These are phyloP conservation scores for Diophrys appendiculata DNA, from an alignment of 73 alveolate species.

Conservation along the genomic window DNA sequence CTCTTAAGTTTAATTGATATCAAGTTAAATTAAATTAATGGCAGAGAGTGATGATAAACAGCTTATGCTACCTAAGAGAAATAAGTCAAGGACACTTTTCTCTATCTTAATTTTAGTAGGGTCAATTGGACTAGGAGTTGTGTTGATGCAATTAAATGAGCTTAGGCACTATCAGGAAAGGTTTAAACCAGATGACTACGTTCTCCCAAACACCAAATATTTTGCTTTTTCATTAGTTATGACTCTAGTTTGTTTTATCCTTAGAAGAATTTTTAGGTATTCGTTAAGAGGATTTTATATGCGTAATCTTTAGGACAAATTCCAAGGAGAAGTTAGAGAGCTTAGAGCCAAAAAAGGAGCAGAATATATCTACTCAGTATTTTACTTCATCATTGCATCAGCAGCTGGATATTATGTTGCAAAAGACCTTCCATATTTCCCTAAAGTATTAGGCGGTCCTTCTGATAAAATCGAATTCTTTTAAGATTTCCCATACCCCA, in stretches of 20 bases:
- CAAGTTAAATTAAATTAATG: too few relatives aligned
- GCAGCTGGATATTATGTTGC: not conserved
- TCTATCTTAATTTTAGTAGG: not conserved
- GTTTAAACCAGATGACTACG: not conserved
- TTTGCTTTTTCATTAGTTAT: not conserved
- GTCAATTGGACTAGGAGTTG: not conserved
- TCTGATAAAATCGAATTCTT: not conserved
- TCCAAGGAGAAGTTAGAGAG: not conserved
- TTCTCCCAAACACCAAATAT: not conserved
- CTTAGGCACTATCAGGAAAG: not conserved
- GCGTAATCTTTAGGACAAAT: not conserved
- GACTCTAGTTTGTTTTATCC: not conserved
- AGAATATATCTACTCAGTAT: not conserved
- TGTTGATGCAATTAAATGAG: not conserved
- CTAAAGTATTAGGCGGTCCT: not conserved
- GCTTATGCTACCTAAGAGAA: too few relatives aligned
- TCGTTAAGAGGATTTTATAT: not conserved
- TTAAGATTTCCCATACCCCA: not conserved
- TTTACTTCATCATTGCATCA: not conserved
- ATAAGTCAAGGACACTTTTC: not conserved
- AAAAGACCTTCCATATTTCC: not conserved
- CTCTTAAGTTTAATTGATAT: too few relatives aligned
- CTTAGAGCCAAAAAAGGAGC: not conserved
- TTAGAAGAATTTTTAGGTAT: not conserved
- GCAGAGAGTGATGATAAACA: too few relatives aligned